Conservation (phyloP, 1,284 basidiomycete genomes). For the Cryptococcus sp. region DNA sequence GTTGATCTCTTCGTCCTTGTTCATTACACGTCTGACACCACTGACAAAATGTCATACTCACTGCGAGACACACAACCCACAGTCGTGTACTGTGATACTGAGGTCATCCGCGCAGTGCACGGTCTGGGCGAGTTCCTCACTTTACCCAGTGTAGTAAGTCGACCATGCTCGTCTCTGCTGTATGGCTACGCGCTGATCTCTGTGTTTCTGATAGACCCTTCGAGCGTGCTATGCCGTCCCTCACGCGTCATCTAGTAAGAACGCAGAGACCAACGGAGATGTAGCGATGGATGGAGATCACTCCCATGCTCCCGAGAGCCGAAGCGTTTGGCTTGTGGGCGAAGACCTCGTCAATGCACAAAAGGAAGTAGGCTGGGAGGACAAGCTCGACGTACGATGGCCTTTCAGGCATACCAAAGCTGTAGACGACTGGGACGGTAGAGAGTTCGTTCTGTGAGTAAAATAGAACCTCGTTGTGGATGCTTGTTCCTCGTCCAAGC, state of each 20-base stretch:
- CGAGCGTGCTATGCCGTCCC: constrained; percentile 42
- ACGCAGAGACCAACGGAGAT: constrained; percentile 14
- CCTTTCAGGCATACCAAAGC: constrained; percentile 77
- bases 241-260: constrained; percentile 8
- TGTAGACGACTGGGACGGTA: constrained; percentile 77
- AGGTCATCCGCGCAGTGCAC: constrained; percentile 35
- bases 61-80: constrained; percentile 32
- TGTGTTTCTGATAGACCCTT: constrained; percentile 22
- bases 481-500: constrained; percentile 6
- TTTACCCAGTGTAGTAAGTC: constrained; percentile 37
- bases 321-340: constrained; percentile 84
- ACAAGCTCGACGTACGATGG: constrained; percentile 75
- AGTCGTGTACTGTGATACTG: constrained; percentile 43
- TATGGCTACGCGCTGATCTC: background rate
- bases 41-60: constrained; percentile 17
- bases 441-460: constrained; percentile 83
- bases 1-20: background rate
- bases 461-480: background rate
- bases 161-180: background rate
- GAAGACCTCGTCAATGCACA: constrained; percentile 75
- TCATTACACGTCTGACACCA: background rate
- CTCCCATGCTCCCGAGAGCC: constrained; percentile 5
- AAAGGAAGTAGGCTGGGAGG: constrained; percentile 58
- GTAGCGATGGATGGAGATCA: constrained; percentile 9
- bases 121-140: constrained; percentile 42